phyloP scores from a whole-genome alignment of 257 asterid species.

The Capsicum pubescens region DNA sequence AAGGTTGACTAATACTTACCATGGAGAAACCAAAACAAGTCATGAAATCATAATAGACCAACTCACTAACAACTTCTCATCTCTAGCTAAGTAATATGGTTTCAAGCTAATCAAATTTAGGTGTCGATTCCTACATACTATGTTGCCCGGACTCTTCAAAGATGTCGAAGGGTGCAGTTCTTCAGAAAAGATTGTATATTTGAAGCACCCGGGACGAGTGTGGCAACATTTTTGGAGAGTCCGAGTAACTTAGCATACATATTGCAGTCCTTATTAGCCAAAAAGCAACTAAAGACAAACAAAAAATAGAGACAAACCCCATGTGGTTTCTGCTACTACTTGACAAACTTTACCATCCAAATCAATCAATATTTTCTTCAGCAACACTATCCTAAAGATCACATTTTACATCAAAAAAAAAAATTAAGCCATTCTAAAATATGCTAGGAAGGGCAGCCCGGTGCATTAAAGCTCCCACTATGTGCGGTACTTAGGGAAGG shows the following conservation, averaged over 20 bases:
- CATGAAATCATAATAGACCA: conserved; percentile 64
- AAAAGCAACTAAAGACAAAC: not conserved
- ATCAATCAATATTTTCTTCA: not conserved
- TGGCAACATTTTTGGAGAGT: no score
- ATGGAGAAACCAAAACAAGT: conserved; percentile 88
- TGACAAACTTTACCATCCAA: not conserved
- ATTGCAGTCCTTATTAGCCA: not conserved
- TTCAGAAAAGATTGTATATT: no score
- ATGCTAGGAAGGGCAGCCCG: no score
- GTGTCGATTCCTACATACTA: conserved; percentile 42
- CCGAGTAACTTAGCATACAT: no score
- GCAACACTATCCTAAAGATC: conserved; percentile 7
- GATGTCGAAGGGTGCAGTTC: no score
- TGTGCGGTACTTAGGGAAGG: no score
- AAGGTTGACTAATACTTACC: conserved; percentile 48
- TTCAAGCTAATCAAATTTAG: conserved; percentile 73
- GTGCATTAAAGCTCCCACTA: no score
- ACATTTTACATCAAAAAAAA: not conserved
- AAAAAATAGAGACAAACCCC: not conserved
- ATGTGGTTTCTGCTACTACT: conserved; percentile 27
- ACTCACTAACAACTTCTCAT: conserved; percentile 71
- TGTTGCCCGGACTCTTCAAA: no score
- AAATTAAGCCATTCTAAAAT: not conserved
- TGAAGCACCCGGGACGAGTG: no score
- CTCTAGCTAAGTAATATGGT: conserved; percentile 72